A percentile compares a stretch with the other conserved stretches of the same genome.
These are phyloP conservation scores for Myriosclerotinia scirpicola DNA, from an alignment of 2,329 filamentous ascomycete genomes.

Conservation along the genomic window DNA sequence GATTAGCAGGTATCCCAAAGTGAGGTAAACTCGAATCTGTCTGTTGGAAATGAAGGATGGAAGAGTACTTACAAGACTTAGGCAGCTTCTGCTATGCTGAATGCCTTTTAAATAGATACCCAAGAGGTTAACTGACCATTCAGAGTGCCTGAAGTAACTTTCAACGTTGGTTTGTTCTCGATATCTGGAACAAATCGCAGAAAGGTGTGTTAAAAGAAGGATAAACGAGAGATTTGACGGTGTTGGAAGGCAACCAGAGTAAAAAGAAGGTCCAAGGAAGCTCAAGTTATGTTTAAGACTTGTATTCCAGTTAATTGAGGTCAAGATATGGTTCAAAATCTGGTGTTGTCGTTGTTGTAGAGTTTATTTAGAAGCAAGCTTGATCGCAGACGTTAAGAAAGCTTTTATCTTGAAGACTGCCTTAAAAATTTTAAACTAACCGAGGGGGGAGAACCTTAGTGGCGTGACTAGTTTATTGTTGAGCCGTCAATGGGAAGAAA, in stretches of 20 bases:
- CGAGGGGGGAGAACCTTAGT: background rate
- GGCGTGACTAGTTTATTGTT: background rate
- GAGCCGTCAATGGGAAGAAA: background rate
- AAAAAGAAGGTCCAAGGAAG: background rate
- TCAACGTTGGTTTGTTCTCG: too few relatives aligned
- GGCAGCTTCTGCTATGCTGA: background rate
- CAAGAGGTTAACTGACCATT: background rate
- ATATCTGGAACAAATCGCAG: background rate
- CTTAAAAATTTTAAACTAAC: background rate
- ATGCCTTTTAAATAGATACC: background rate
- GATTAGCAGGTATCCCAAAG: background rate
- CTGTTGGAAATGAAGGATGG: background rate
- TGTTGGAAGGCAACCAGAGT: background rate
- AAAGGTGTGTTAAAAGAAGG: background rate
- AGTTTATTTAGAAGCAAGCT: background rate
- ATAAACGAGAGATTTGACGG: background rate
- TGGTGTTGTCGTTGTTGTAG: background rate
- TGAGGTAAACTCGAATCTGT: background rate
- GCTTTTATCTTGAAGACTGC: background rate
- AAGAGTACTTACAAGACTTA: background rate
- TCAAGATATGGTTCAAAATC: background rate
- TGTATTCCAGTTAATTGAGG: background rate
- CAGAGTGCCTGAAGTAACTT: too few relatives aligned
- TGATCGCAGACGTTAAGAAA: background rate
- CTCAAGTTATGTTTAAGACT: background rate